Conservation (phyloP, 345 rosid genomes). For the Brassica nigra region DNA sequence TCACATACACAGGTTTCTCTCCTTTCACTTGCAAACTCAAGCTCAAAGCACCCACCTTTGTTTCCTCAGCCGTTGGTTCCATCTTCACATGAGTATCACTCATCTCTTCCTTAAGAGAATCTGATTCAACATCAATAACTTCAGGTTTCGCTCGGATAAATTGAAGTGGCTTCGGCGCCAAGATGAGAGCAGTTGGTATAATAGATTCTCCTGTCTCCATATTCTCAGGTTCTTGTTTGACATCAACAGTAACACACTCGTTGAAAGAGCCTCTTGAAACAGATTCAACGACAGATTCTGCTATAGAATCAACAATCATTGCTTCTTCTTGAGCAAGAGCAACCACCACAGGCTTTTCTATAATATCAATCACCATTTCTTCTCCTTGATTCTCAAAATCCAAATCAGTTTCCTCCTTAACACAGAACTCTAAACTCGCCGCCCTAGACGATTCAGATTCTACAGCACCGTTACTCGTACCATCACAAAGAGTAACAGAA, state of each 20-base stretch:
- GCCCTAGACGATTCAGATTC: constrained; percentile 5
- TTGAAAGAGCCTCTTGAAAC: background rate
- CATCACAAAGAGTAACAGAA: constrained; percentile 1
- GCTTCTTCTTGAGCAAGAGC: background rate
- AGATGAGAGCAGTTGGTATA: background rate
- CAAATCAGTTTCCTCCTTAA: constrained; percentile 35
- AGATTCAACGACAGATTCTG: constrained; percentile 1
- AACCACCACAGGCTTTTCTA: background rate
- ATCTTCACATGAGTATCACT: constrained; percentile 1
- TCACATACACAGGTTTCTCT: constrained; percentile 26
- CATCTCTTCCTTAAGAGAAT: constrained; percentile 12
- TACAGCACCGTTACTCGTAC: constrained; percentile 6
- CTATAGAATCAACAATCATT: background rate
- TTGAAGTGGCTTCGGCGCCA: constrained; percentile 7
- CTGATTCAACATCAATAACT: constrained; percentile 11
- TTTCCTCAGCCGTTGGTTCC: constrained; percentile 7
- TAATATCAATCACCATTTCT: constrained; percentile 4
- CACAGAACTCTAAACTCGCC: background rate
- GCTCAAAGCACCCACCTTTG: background rate
- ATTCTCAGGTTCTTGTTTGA: constrained; percentile 27
- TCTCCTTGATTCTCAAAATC: background rate
- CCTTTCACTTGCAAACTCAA: constrained; percentile 7
- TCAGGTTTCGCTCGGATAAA: constrained; percentile 11
- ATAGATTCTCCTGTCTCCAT: background rate
- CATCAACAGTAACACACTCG: background rate